Base-by-base conservation (phyloP, 1,284 basidiomycete species). In the Chondrostereum purpureum region DNA sequence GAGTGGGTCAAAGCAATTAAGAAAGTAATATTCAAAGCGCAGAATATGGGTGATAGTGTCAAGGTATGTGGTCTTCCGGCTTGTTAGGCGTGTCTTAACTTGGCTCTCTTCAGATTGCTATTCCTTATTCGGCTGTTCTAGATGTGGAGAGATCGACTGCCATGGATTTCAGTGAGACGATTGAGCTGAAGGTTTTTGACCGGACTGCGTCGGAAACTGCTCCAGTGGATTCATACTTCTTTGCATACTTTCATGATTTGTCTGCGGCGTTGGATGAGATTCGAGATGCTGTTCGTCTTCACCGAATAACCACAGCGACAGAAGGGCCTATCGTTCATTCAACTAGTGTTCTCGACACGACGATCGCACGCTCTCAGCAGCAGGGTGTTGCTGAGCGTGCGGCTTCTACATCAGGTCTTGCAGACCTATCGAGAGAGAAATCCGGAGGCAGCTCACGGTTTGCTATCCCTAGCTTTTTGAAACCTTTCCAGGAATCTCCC, bases 1-100 rank as follows among this genome's bases (percentile, higher is more conserved):
- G 88, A 93, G 65, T 99, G 95, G 95, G 83, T 98, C 31, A 92
- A 93, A 60, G 83, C 88, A 2, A 83, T 99, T 47, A 79, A 84
- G 47, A 94, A 89, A 63, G 86, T 88, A 23, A 92, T 96, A 48
- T 92, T 97, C 68, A 92, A 92, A 58, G 86, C 87, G 4, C 94
- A 97, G 69, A 96, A 98, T 59, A 87, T 88, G 72, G 94, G 94
- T 0, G 92, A 97, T 55, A 90, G 81, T 55, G 90, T 98, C 52
- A 94, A 95, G 75, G 88, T 87, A 50, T 34, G 64, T 58, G 17
- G 18, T 20, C 10, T 39, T 39, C 16, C 37, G 12, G 20, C 17
- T 42, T 21, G 19, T n/a, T 10, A 20, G 36, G 53, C 39, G 10
- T 42, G 39, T n/a, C n/a, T n/a, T n/a, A n/a, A n/a, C n/a, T n/a